Evolutionary conservation across 2,329 filamentous ascomycete genomes (phyloP), one percentile per base, ranked within the genome.

Genomic region (Pseudogymnoascus sp.): DNA sequence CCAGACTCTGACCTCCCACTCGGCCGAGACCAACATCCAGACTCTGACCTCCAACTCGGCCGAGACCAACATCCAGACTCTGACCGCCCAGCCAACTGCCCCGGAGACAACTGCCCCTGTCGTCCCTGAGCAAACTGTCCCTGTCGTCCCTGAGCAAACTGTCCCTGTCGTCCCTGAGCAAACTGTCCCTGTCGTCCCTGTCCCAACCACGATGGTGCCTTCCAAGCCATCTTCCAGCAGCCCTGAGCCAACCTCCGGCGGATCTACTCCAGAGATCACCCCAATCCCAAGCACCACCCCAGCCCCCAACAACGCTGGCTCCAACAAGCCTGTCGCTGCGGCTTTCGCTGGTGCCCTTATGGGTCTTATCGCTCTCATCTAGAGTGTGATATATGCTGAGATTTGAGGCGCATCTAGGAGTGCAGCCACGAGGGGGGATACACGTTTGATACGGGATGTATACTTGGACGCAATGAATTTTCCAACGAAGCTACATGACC

Each of bases 271-370:
- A 10, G 38, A 31, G 16, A 46, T 59, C 23, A 62, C 40, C 25
- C 62, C 63, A 25, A 6, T 31, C 16, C 25, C 62, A 25, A 42
- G 62, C 59, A 14, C 64, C 59, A 64, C 46, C 21, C 11, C 44
- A 50, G 12, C 46, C 61, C 18, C 65, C 62, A 62, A 67, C 28
- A 65, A 62, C 18, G 72, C 70, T 23, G 63, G 64, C 1, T 68
- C 63, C 6, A 70, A 72, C 40, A 66, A 63, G 18, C 71, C 71
- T 2, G 53, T 68, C 16, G 67, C 67, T 21, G 66, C 65, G 14
- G 67, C 67, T 12, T 34, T 71, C 18, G 71, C 65, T 42, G 72
- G 70, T 38, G 70, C 65, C 12, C 14, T 53, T 31, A 67, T 73
- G 64, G 72, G 67, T 44, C 31, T 73, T 31, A 56, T 73, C 23